Evolutionary conservation across 306 rosid species (phyloP), one percentile per base, ranked within the genome.

Genomic region (Dicorynia guianensis): DNA sequence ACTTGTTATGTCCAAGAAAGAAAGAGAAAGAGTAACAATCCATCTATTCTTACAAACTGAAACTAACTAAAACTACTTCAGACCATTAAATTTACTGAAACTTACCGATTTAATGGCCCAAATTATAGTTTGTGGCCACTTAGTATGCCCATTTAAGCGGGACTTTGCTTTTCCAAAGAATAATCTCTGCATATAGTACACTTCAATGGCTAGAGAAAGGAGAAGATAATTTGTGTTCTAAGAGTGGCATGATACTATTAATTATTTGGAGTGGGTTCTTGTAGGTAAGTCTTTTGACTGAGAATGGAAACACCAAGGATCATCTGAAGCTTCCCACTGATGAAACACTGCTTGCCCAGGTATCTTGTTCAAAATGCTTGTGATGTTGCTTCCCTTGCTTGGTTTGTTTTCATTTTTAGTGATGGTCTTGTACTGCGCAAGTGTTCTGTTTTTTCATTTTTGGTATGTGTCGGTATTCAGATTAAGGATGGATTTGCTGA

Each of bases 241-340:
- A 36, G 46, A 19, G 69, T 60, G 39, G 50, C 56, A 8, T 25
- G 52, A 33, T 42, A 56, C 71, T 20, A 73, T 63, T 74, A 63
- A 80, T 73, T 39, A 67, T 61, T 30, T 42, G 63, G 67, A 2
- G 64, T 58, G 15, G 25, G 39, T 36, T 44, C 57, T 54, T 80
- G 76, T 75, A 91, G 92, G 97, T 84, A 84, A 87, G 90, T 80
- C 89, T 91, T 49, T 62, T 85, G 67, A 87, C 91, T 80, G 90
- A 91, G 1, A 87, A 79, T 53, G 96, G 96, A 81, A 87, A 84
- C 84, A 91, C 92, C 67, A 87, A 87, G 87, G 96, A 91, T 82
- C 94, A 89, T 63, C 80, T 91, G 85, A 87, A 68, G 85, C 93
- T 91, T 84, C 93, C 93, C 49, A 89, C 92, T 30, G 93, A 91